Conservation (phyloP, 768 basidiomycete species). For the Podaxis rugospora region DNA sequence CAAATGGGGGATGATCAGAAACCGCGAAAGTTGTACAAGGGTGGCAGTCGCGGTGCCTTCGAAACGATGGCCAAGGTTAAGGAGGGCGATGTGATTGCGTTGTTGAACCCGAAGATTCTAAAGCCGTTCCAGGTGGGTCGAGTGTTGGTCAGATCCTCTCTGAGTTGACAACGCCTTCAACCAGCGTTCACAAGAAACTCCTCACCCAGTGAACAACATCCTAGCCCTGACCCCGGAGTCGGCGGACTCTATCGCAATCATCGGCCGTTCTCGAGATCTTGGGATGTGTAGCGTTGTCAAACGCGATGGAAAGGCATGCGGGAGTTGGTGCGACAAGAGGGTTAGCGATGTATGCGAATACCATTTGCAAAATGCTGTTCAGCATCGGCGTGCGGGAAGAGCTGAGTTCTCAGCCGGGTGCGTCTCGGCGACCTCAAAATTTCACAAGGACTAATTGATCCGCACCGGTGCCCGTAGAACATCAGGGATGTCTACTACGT, state of each 20-base stretch:
- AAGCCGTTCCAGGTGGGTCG: conserved; percentile 76
- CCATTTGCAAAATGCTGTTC: conserved; percentile 81
- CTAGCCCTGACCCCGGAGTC: conserved; percentile 86
- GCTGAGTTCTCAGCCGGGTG: conserved; percentile 87
- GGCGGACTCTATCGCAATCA: conserved; percentile 71
- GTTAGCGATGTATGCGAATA: conserved; percentile 87
- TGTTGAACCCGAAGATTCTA: conserved; percentile 84
- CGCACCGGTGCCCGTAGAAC: conserved; percentile 42
- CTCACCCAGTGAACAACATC: conserved; percentile 77
- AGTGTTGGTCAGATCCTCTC: neutral
- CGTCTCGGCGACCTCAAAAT: conserved; percentile 20
- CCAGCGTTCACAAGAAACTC: conserved; percentile 47
- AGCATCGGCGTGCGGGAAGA: conserved; percentile 66
- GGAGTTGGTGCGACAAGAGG: conserved; percentile 89
- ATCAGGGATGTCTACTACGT: conserved; percentile 58
- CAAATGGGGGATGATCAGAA: conserved; percentile 46
- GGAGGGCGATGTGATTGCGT: conserved; percentile 86
- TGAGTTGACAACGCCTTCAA: neutral
- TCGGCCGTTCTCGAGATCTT: conserved; percentile 85
- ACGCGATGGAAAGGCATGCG: conserved; percentile 77
- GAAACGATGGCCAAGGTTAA: conserved; percentile 81
- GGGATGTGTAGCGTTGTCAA: conserved; percentile 78
- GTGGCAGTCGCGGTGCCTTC: conserved; percentile 91
- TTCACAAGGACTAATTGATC: neutral
- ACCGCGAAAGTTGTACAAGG: conserved; percentile 67